Evolutionary conservation across 1,284 basidiomycete species (phyloP).

Genomic region (Tausonia pullulans): DNA sequence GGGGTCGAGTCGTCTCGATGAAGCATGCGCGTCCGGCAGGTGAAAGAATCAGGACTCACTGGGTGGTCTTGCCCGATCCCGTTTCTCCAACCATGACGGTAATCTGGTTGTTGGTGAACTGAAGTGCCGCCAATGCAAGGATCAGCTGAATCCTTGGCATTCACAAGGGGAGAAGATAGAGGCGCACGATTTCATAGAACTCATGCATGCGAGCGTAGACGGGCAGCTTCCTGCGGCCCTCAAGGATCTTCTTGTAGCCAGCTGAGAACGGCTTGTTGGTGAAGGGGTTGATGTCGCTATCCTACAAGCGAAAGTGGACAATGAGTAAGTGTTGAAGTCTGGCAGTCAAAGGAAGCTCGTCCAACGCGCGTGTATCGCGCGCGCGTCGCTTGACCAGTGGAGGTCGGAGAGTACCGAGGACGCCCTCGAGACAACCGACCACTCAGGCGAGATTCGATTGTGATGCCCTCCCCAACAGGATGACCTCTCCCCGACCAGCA

Average conservation of each 20-base stretch:
- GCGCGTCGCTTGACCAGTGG: not conserved
- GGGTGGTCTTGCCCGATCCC: constrained; percentile 95
- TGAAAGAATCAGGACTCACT: constrained; percentile 43
- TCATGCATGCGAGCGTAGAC: constrained; percentile 89
- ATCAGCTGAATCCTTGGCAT: not conserved
- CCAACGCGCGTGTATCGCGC: not conserved
- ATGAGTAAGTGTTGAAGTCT: not conserved
- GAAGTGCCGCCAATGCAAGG: not conserved
- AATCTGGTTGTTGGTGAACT: constrained; percentile 80
- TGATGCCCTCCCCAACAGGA: not conserved
- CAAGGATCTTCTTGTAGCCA: constrained; percentile 78
- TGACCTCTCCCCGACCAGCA: not conserved
- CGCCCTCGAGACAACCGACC: not conserved
- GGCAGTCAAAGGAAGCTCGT: not conserved
- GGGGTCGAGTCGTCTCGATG: not conserved
- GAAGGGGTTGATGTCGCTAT: constrained; percentile 80
- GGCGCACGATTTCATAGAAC: constrained; percentile 68
- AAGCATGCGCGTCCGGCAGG: not conserved
- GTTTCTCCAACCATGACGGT: constrained; percentile 97
- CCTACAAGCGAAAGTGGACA: constrained; percentile 38
- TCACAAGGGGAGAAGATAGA: not conserved
- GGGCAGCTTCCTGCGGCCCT: constrained; percentile 74
- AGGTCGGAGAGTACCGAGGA: not conserved
- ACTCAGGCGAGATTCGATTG: too few relatives aligned
- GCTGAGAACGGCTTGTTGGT: constrained; percentile 57